Evolutionary conservation across 164 flowering plant genomes (phyloP).

Genomic region (Vitis labrusca): DNA sequence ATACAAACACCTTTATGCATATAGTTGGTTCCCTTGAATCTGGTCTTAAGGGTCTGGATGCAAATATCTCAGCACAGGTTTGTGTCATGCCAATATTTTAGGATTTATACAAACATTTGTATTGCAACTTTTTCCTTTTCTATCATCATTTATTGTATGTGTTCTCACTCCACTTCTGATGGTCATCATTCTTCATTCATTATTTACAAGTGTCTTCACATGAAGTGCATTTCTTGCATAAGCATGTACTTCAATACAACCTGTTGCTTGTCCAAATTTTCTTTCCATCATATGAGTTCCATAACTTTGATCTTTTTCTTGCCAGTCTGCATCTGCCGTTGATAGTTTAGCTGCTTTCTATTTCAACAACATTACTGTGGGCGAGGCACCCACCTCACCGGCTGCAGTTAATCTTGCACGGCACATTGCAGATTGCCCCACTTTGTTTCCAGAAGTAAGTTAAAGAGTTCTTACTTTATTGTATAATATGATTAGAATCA

Average conservation of each 20-base stretch:
- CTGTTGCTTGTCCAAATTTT: background rate
- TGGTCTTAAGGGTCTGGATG: constrained; percentile 86
- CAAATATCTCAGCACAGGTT: constrained; percentile 91
- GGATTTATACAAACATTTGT: background rate
- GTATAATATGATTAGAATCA: too few relatives aligned
- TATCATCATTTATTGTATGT: too few relatives aligned
- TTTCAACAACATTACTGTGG: constrained; percentile 88
- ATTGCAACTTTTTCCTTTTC: too few relatives aligned
- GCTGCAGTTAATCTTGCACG: constrained; percentile 75
- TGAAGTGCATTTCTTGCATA: background rate
- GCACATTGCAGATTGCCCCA: constrained; percentile 84
- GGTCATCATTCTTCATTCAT: background rate
- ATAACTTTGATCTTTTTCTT: constrained; percentile 6
- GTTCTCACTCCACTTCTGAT: background rate
- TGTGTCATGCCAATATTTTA: constrained; percentile 1
- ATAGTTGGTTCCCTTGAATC: constrained; percentile 95
- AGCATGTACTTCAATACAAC: background rate
- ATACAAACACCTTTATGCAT: constrained; percentile 80
- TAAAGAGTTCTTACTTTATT: background rate
- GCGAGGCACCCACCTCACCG: constrained; percentile 76
- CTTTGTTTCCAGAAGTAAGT: constrained; percentile 86
- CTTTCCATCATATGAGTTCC: background rate
- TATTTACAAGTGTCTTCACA: background rate
- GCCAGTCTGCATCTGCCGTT: constrained; percentile 91
- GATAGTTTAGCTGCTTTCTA: constrained; percentile 89